These are phyloP conservation scores for Plantago major DNA, from an alignment of 257 asterid species.

Conservation along the genomic window DNA sequence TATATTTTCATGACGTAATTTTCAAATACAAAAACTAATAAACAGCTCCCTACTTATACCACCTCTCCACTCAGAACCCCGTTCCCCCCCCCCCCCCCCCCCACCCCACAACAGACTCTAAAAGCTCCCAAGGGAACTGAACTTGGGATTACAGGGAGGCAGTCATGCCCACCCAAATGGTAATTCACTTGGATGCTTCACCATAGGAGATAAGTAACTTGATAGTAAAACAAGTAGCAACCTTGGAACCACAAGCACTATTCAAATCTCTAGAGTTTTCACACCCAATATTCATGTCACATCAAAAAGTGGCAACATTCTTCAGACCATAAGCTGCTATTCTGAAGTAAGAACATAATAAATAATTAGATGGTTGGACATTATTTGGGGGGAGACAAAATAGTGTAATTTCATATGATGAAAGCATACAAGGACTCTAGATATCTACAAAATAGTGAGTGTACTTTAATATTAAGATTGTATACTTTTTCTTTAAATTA, in stretches of 20 bases:
- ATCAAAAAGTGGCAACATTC: conserved; percentile 1
- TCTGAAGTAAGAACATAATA: too few relatives aligned
- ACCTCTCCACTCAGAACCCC: too few relatives aligned
- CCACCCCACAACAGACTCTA: neutral
- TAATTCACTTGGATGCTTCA: neutral
- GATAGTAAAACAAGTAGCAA: conserved; percentile 1
- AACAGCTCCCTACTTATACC: too few relatives aligned
- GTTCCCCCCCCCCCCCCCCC: neutral
- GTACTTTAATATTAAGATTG: neutral
- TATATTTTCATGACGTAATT: conserved; percentile 1
- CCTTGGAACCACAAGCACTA: conserved; percentile 16
- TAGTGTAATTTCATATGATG: neutral
- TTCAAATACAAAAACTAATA: too few relatives aligned
- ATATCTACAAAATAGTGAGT: conserved; percentile 2
- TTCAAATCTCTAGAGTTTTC: neutral
- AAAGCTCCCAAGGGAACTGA: neutral
- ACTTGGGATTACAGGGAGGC: neutral
- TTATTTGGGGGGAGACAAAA: neutral
- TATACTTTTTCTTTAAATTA: neutral
- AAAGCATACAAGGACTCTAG: neutral
- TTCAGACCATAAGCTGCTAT: neutral
- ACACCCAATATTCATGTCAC: neutral
- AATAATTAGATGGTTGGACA: too few relatives aligned
- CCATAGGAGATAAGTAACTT: conserved; percentile 6
- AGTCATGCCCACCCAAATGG: neutral